Evolutionary conservation across 768 basidiomycete genomes (phyloP), one percentile per base, ranked within the genome.

Genomic region (Leccinellum rugosiceps): DNA sequence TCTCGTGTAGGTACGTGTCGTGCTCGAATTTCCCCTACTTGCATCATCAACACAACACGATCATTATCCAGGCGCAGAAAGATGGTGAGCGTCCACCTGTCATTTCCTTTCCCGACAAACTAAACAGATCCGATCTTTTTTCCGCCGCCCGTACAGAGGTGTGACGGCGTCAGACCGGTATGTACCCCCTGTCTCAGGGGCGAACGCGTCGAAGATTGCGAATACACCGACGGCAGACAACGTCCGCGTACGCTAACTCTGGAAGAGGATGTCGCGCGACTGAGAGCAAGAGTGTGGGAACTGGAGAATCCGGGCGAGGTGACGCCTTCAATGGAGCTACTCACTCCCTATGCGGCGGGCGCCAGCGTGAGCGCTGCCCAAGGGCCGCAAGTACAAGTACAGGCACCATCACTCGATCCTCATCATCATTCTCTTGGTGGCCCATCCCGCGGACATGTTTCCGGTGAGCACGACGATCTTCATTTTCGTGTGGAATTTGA

Each of bases 161-260:
- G 88, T 61, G 87, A 90, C 63, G 85, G 86, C 17, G 68, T 66
- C 4, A 82, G 82, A 56, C 87, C 87, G 2, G 73, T 80, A 10
- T 90, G 88, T 67, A 81, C 82, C 1, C 86, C 84, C 43, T 90
- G 88, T 72, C 68, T 74, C 23, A 73, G 77, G 8, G 80, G 83
- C 25, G 82, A 84, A 35, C 81, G 85, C 57, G 77, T 77, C 26
- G 86, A 86, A 53, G 84, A 84, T 30, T 90, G 88, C 68, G 87
- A 89, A 71, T 90, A 88, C 68, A 76, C 82, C 6, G 87, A 88
- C 63, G 83, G 82, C 6, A 79, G 78, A 31, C 80, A 80, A 44
- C 80, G 83, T 57, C 83, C 87, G 19, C 75, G 80, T 54, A 87
- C 82, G 3, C 78, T 85, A 63, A 74, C 77, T 5, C 70, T 89